Evolutionary conservation across 2,329 filamentous ascomycete species (phyloP).

Genomic region (Colletotrichum godetiae): DNA sequence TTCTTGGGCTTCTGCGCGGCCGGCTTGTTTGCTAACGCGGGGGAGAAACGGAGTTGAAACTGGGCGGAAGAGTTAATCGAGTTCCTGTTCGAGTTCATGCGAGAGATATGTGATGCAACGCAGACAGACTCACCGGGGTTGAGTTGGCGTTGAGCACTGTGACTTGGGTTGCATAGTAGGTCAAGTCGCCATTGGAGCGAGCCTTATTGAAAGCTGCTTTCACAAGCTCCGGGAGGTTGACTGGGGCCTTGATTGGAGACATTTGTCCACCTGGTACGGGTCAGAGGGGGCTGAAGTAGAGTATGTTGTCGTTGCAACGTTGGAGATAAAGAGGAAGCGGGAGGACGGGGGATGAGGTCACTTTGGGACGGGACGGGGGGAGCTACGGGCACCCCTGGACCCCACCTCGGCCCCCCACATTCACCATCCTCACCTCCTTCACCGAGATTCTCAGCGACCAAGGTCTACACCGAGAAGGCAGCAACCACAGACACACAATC

Average conservation of each 20-base stretch:
- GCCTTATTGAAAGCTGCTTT: conserved; percentile 61
- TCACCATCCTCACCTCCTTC: neutral
- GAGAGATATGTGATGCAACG: neutral
- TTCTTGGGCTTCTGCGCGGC: conserved; percentile 54
- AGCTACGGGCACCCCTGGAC: neutral
- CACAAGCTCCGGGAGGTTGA: conserved; percentile 63
- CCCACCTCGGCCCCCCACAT: neutral
- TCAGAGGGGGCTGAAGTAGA: conserved; percentile 3
- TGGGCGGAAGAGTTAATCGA: conserved; percentile 43
- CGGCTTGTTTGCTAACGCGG: conserved; percentile 75
- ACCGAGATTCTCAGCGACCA: neutral
- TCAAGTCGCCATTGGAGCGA: conserved; percentile 58
- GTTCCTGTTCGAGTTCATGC: neutral
- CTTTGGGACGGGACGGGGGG: neutral
- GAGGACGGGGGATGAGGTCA: neutral
- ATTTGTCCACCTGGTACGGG: conserved; percentile 49
- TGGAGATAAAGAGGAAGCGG: too few species aligned
- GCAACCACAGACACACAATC: neutral
- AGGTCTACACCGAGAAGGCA: neutral
- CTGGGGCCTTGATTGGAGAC: conserved; percentile 53
- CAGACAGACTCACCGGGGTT: conserved; percentile 52
- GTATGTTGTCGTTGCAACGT: neutral
- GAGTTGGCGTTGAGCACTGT: conserved; percentile 56
- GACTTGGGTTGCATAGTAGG: conserved; percentile 66
- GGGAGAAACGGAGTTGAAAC: conserved; percentile 81